Conservation (phyloP, 106 monocot genomes). For the Dactylorhiza incarnata region DNA sequence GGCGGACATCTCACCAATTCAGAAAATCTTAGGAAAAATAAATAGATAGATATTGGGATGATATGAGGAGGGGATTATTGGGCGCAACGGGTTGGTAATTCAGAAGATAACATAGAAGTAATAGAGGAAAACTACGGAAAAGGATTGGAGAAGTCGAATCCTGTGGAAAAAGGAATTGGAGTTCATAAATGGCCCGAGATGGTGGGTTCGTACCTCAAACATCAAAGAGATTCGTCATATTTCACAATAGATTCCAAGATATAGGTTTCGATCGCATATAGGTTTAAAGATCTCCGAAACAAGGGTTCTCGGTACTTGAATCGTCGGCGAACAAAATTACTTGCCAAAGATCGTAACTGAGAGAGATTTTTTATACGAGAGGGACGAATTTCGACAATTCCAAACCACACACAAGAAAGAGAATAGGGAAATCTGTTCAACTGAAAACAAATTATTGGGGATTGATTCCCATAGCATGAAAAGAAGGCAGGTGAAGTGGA, state of each 20-base stretch:
- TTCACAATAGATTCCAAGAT: background rate
- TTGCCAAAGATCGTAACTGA: background rate
- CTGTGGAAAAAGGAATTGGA: conserved; percentile 4
- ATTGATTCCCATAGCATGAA: no score
- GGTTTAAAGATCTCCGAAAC: background rate
- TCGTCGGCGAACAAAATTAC: background rate
- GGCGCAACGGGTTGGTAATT: conserved; percentile 2
- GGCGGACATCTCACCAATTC: conserved; percentile 5
- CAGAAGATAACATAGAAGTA: conserved; percentile 26
- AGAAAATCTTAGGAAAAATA: background rate
- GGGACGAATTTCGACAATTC: background rate
- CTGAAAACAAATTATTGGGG: no score
- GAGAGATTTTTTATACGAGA: background rate
- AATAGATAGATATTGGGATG: background rate
- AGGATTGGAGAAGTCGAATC: conserved; percentile 20
- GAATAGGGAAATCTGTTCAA: no score
- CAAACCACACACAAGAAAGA: no score
- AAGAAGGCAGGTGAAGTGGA: no score
- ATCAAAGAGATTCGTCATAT: background rate
- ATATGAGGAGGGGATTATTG: background rate
- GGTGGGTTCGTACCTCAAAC: background rate
- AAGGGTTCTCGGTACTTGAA: background rate
- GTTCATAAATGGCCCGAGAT: conserved; percentile 1
- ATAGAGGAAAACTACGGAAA: conserved; percentile 19
- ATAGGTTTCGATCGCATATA: background rate